Evolutionary conservation across 2,329 filamentous ascomycete genomes (phyloP).

Genomic region (Venturiaceae sp.): DNA sequence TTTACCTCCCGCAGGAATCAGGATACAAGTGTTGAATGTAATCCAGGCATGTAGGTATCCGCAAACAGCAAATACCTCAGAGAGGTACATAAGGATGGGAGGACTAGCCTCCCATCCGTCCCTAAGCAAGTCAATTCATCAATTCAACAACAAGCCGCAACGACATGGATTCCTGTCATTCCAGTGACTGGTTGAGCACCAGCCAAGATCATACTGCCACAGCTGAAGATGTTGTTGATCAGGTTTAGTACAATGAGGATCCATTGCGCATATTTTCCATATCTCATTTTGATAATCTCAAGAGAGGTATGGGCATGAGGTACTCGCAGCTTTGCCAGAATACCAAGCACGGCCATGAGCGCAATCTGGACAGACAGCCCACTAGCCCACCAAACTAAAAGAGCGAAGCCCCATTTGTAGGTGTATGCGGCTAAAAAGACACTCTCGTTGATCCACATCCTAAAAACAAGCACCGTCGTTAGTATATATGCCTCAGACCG

Average conservation of each 20-base stretch:
- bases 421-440: constrained; percentile 38
- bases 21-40: constrained; percentile 80
- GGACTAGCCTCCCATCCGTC: too few species aligned
- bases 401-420: constrained; percentile 64
- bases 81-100: too few species aligned
- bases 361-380: constrained; percentile 50
- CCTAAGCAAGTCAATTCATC: constrained; percentile 46
- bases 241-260: constrained; percentile 19
- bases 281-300: constrained; percentile 30
- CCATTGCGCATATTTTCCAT: constrained; percentile 22
- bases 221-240: constrained; percentile 26
- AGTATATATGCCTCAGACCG: too few species aligned
- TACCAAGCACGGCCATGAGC: constrained; percentile 61
- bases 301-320: constrained; percentile 30
- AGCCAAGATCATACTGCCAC: constrained; percentile 16
- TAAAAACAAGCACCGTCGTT: not conserved
- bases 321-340: constrained; percentile 15
- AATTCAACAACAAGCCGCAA: constrained; percentile 53
- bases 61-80: constrained; percentile 12
- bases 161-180: constrained; percentile 75
- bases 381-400: constrained; percentile 50
- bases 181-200: constrained; percentile 37
- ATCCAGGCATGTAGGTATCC: constrained; percentile 73
- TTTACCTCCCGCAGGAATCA: constrained; percentile 65
- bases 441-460: constrained; percentile 36